These are phyloP conservation scores for Alisma plantagoaquatica DNA, from an alignment of 106 monocot genomes.

Conservation along the genomic window DNA sequence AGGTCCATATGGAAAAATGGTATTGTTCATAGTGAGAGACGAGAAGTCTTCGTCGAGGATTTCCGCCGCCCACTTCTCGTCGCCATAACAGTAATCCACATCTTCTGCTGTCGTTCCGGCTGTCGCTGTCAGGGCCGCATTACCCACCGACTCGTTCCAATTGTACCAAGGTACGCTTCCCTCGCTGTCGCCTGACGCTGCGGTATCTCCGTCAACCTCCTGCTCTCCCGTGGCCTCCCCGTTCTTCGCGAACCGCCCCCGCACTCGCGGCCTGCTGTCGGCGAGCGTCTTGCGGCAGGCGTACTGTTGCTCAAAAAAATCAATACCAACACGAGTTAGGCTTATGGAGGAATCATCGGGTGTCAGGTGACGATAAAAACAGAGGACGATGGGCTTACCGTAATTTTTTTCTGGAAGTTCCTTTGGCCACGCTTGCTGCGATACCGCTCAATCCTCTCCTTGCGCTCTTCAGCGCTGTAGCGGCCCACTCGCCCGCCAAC, in stretches of 20 bases:
- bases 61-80: too few relatives aligned
- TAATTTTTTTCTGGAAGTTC: constrained; percentile 85
- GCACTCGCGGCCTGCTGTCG: constrained; percentile 43
- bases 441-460: constrained; percentile 63
- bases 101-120: too few relatives aligned
- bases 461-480: constrained; percentile 56
- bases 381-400: constrained; percentile 17
- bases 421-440: constrained; percentile 55
- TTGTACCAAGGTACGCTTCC: too few relatives aligned
- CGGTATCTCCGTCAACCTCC: too few relatives aligned
- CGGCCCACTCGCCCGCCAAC: constrained; percentile 21
- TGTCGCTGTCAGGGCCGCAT: too few relatives aligned
- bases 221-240: constrained; percentile 7
- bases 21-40: too few relatives aligned
- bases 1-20: too few relatives aligned
- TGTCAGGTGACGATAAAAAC: not conserved
- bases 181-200: too few relatives aligned
- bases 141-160: too few relatives aligned
- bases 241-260: constrained; percentile 37
- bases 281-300: constrained; percentile 61
- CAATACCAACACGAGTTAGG: not conserved
- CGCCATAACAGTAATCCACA: too few relatives aligned
- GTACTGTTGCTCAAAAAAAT: constrained; percentile 19
- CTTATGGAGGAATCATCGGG: not conserved
- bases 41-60: too few relatives aligned